Conservation (phyloP, 169 alveolate species). For the Plasmodium sp. region DNA sequence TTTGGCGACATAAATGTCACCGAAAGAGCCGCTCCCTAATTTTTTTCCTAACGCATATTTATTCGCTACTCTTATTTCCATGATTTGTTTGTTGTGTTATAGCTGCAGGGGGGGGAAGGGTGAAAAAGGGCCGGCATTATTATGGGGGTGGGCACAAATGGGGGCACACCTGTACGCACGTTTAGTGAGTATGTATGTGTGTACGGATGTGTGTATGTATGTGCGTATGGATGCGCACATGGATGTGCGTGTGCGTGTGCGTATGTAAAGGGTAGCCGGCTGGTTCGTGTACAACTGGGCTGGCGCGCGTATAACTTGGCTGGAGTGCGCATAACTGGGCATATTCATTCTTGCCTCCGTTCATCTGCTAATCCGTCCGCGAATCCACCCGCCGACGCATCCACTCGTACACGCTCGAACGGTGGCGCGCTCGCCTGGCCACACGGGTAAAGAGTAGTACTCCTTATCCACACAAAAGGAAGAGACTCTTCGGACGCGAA, state of each 20-base stretch:
- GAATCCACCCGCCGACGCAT: not conserved
- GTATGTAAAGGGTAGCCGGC: not conserved
- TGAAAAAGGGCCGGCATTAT: not conserved
- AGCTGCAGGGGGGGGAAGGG: not conserved
- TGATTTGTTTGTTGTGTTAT: slow-evolving; percentile 69
- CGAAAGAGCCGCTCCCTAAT: slow-evolving; percentile 99
- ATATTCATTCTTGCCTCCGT: not conserved
- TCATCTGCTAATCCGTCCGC: not conserved
- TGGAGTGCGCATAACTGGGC: not conserved
- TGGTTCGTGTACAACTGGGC: too few relatives aligned
- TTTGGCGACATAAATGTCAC: slow-evolving; percentile 96
- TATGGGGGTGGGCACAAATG: not conserved
- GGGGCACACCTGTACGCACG: not conserved
- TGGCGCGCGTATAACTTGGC: not conserved
- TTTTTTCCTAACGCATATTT: slow-evolving; percentile 97
- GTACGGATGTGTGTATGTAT: not conserved
- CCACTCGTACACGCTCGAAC: not conserved
- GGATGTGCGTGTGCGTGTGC: not conserved
- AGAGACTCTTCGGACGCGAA: not conserved
- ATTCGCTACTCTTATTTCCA: slow-evolving; percentile 98
- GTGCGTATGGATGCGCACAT: not conserved
- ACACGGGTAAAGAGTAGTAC: not conserved
- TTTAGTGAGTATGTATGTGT: not conserved
- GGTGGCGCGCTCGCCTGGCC: not conserved
- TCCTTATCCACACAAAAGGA: not conserved